phyloP scores from a whole-genome alignment of 495 filamentous ascomycete genomes.

The Neurospora tetraspora region DNA sequence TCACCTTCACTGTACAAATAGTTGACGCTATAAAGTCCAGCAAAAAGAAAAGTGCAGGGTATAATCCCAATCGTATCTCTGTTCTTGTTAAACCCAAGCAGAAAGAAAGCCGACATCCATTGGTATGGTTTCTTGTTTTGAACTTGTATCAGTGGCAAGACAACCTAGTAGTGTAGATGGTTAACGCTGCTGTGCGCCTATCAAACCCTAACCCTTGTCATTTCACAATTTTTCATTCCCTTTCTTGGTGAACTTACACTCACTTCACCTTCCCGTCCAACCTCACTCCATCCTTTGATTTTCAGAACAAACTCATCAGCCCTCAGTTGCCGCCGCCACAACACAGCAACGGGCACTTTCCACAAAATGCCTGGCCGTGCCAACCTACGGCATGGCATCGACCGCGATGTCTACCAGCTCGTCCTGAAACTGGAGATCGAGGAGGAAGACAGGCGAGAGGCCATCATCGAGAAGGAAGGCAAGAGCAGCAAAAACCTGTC shows the following conservation, averaged over 20 bases:
- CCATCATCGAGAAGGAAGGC: conserved; percentile 4
- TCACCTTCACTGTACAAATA: background rate
- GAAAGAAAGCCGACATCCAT: background rate
- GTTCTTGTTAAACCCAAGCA: background rate
- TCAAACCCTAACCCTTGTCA: background rate
- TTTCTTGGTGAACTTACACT: background rate
- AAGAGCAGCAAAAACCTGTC: background rate
- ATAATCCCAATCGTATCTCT: background rate
- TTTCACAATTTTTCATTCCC: background rate
- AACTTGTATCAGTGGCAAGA: background rate
- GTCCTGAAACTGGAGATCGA: conserved; percentile 54
- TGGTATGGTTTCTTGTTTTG: background rate
- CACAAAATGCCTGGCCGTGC: conserved; percentile 8
- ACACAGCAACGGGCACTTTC: background rate
- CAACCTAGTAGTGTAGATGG: background rate
- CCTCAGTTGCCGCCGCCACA: background rate
- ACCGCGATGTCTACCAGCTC: conserved; percentile 54
- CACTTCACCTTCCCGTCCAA: background rate
- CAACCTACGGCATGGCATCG: conserved; percentile 21
- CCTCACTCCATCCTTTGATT: background rate
- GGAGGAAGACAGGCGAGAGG: conserved; percentile 28
- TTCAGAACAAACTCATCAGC: background rate
- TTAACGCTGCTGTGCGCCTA: background rate
- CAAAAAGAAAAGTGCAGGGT: background rate
- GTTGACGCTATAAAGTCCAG: background rate